Conservation (phyloP, 2,329 filamentous ascomycete genomes). For the Xylariaceae sp. region DNA sequence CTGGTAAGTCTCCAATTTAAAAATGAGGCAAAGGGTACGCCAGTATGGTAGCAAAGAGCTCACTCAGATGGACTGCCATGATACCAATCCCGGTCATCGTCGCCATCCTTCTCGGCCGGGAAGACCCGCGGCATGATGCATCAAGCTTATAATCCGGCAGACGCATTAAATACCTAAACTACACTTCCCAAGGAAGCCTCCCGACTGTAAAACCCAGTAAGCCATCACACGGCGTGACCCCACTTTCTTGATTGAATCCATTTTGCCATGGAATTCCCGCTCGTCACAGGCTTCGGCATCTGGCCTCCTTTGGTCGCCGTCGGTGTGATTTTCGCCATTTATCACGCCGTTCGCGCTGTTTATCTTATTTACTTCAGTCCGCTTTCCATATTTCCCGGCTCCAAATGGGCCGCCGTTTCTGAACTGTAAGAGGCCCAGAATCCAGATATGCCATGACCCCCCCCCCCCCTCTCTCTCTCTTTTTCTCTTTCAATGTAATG, state of each 20-base stretch:
- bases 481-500: not conserved
- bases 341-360: not conserved
- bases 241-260: not conserved
- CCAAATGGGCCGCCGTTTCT: not conserved
- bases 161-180: not conserved
- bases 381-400: not conserved
- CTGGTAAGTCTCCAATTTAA: slow-evolving; percentile 1
- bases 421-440: not conserved
- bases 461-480: not conserved
- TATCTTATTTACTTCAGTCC: slow-evolving; percentile 3
- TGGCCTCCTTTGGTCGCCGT: not conserved
- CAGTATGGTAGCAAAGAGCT: not conserved
- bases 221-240: not conserved
- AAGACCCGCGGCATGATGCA: not conserved
- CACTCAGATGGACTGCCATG: not conserved
- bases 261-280: not conserved
- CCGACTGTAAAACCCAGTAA: not conserved
- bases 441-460: not conserved
- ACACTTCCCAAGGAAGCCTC: not conserved
- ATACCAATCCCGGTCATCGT: not conserved
- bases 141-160: not conserved
- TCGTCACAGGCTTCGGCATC: not conserved
- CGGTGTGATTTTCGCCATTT: not conserved
- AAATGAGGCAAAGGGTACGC: slow-evolving; percentile 1
- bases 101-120: not conserved